Conservation (phyloP, 176 grass and related monocot species). For the Zoysia pacifica region DNA sequence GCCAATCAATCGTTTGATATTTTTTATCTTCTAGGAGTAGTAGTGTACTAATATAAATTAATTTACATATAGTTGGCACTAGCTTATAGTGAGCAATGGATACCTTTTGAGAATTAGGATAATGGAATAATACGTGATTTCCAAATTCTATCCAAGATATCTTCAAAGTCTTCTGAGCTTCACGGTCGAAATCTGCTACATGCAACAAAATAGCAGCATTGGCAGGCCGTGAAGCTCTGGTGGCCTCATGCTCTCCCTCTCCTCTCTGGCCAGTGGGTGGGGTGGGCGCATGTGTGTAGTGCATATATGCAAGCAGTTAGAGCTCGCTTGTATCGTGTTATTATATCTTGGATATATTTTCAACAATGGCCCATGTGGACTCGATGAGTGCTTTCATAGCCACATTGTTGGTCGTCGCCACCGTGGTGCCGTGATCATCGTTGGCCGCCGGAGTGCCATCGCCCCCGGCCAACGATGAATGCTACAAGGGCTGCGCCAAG, state of each 20-base stretch:
- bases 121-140: constrained; percentile 4
- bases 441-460: not conserved
- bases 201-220: not conserved
- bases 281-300: not conserved
- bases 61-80: too few species aligned
- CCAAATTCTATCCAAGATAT: not conserved
- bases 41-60: too few species aligned
- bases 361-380: not conserved
- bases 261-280: not conserved
- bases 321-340: not conserved
- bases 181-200: not conserved
- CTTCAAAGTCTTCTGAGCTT: not conserved
- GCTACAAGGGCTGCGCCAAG: not conserved
- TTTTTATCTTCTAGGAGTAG: not conserved
- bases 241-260: not conserved
- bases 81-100: constrained; percentile 3
- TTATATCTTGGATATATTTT: not conserved
- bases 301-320: not conserved
- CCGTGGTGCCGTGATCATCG: not conserved
- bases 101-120: constrained; percentile 18
- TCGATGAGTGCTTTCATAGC: not conserved
- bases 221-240: not conserved
- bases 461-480: not conserved
- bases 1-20: constrained; percentile 9
- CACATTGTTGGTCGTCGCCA: not conserved